phyloP scores from a whole-genome alignment of 345 rosid genomes.

The Zanthoxylum bungeanum region DNA sequence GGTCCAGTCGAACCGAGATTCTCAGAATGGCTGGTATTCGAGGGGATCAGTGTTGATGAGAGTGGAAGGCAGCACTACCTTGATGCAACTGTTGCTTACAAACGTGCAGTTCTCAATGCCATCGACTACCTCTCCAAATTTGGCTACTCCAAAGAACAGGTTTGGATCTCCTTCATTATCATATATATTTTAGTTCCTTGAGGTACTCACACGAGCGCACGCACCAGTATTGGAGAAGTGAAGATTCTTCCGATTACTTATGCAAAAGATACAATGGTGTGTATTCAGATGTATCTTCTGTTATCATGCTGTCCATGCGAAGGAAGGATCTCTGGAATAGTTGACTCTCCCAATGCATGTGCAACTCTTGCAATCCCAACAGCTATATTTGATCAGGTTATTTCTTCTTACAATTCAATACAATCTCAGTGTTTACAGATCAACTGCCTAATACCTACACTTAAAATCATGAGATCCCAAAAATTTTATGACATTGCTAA shows the following conservation, averaged over 20 bases:
- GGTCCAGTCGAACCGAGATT: conserved; percentile 94
- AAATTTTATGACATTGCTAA: neutral
- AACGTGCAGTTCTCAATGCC: conserved; percentile 86
- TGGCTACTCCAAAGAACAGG: conserved; percentile 96
- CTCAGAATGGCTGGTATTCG: conserved; percentile 94
- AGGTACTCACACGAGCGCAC: neutral
- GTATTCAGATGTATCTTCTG: conserved; percentile 72
- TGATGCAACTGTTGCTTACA: conserved; percentile 85
- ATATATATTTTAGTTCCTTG: neutral
- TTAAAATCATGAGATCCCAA: neutral
- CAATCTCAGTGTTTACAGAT: neutral
- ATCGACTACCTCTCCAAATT: conserved; percentile 85
- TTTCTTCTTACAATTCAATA: neutral
- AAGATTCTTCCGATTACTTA: neutral
- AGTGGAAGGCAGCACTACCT: conserved; percentile 80
- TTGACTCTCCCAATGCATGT: conserved; percentile 79
- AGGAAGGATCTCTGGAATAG: conserved; percentile 92
- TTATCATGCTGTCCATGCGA: conserved; percentile 93
- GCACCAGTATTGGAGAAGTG: neutral
- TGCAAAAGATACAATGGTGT: conserved; percentile 2
- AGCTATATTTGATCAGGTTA: conserved; percentile 78
- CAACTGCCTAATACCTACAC: neutral
- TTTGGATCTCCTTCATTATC: conserved; percentile 18
- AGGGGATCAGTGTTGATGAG: conserved; percentile 89
- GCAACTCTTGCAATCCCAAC: conserved; percentile 83